These are phyloP conservation scores for Moniliophthora roreri DNA, from an alignment of 1,284 basidiomycete genomes.

Conservation along the genomic window DNA sequence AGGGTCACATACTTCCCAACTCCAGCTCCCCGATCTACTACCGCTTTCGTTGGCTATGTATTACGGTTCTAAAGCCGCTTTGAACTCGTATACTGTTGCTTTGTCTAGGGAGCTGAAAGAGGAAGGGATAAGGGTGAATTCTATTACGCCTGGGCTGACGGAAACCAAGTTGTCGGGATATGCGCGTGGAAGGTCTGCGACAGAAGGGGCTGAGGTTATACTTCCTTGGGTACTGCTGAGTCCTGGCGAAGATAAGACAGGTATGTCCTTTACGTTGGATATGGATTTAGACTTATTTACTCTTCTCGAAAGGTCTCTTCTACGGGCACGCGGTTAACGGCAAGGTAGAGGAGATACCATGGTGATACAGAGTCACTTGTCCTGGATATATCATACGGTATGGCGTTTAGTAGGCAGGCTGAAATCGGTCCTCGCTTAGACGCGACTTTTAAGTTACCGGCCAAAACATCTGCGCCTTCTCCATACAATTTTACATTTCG, in stretches of 20 bases:
- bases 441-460: too few species aligned
- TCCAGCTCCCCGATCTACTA: neutral
- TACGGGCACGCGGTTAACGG: too few species aligned
- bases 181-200: slow-evolving; percentile 33
- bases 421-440: too few species aligned
- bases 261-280: neutral
- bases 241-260: slow-evolving; percentile 23
- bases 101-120: slow-evolving; percentile 17
- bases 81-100: slow-evolving; percentile 16
- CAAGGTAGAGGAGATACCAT: too few species aligned
- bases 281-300: too few species aligned
- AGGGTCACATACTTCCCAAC: slow-evolving; percentile 16
- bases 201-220: slow-evolving; percentile 34
- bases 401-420: too few species aligned
- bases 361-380: too few species aligned
- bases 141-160: slow-evolving; percentile 40
- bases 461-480: too few species aligned
- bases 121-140: slow-evolving; percentile 31
- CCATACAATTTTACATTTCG: too few species aligned
- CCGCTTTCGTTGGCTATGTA: slow-evolving; percentile 9
- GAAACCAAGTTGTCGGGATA: slow-evolving; percentile 40
- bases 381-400: too few species aligned
- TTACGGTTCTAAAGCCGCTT: slow-evolving; percentile 17
- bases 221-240: slow-evolving; percentile 35
- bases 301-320: too few species aligned